Percentiles rank a stretch among this genome's conserved stretches.
Conservation (phyloP, 495 filamentous ascomycete species). For the Cercophora scortea region DNA sequence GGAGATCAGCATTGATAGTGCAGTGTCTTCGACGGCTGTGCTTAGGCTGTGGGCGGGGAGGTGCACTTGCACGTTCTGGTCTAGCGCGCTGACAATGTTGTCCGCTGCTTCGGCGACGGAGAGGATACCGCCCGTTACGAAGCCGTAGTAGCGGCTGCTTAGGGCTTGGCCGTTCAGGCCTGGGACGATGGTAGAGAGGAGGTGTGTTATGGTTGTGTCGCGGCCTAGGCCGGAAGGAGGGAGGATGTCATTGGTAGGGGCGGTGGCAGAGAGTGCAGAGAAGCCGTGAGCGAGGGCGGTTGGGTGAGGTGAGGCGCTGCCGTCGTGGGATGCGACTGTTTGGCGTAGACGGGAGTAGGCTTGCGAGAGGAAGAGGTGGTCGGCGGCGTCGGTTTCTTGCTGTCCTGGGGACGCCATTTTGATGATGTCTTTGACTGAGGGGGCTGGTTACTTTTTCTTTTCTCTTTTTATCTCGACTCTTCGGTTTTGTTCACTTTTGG, state of each 20-base stretch:
- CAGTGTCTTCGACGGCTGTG: slow-evolving; percentile 65
- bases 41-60: slow-evolving; percentile 64
- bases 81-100: slow-evolving; percentile 64
- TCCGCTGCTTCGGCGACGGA: slow-evolving; percentile 83
- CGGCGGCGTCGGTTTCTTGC: not conserved
- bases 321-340: slow-evolving; percentile 3
- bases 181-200: slow-evolving; percentile 56
- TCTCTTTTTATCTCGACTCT: too few relatives aligned
- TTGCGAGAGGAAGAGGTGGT: slow-evolving; percentile 1
- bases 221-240: slow-evolving; percentile 16
- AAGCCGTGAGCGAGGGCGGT: slow-evolving; percentile 12
- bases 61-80: slow-evolving; percentile 85
- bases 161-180: slow-evolving; percentile 55
- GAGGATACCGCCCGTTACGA: slow-evolving; percentile 75
- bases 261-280: slow-evolving; percentile 7
- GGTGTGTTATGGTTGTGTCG: slow-evolving; percentile 23
- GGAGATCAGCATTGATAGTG: slow-evolving; percentile 60
- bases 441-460: too few relatives aligned
- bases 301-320: slow-evolving; percentile 14
- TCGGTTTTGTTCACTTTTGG: too few relatives aligned
- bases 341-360: slow-evolving; percentile 14
- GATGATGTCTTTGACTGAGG: too few relatives aligned
- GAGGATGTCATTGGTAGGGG: not conserved
- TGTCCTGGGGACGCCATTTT: not conserved
- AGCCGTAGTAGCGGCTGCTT: slow-evolving; percentile 70